Evolutionary conservation across 495 filamentous ascomycete genomes (phyloP).

Genomic region (Talaromyces stipitatus): DNA sequence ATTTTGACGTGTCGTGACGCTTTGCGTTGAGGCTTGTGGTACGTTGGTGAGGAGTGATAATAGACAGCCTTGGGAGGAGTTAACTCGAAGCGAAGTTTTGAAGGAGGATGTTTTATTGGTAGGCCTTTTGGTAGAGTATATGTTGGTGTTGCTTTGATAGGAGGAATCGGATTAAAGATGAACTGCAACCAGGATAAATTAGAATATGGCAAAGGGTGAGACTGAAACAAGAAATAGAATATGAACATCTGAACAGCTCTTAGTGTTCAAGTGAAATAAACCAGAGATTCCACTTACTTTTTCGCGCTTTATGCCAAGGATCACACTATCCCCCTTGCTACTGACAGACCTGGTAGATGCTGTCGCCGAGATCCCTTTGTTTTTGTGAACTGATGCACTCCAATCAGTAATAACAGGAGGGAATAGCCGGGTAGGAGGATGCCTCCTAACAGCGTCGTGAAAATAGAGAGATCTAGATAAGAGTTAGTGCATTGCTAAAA

Average conservation of each 20-base stretch:
- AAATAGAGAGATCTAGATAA: neutral
- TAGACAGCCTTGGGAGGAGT: neutral
- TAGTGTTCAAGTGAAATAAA: neutral
- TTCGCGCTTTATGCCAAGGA: neutral
- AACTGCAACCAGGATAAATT: neutral
- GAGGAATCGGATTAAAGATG: too few relatives aligned
- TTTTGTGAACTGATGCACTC: neutral
- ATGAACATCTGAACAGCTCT: neutral
- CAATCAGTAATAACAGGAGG: neutral
- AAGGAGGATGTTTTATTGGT: neutral
- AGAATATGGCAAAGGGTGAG: neutral
- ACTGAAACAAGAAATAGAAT: neutral
- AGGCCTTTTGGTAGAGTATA: neutral
- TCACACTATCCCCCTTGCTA: neutral
- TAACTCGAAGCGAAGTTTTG: neutral
- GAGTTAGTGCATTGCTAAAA: neutral
- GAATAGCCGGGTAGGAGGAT: neutral
- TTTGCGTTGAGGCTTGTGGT: neutral
- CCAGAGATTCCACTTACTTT: neutral
- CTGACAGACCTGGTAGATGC: neutral
- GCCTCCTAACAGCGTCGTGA: neutral
- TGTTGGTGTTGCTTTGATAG: neutral
- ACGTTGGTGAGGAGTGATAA: neutral
- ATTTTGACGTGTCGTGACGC: constrained; percentile 10
- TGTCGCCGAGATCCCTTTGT: neutral